phyloP scores from a whole-genome alignment of 192 early-diverging fungal genomes.

The Podila minutissima region DNA sequence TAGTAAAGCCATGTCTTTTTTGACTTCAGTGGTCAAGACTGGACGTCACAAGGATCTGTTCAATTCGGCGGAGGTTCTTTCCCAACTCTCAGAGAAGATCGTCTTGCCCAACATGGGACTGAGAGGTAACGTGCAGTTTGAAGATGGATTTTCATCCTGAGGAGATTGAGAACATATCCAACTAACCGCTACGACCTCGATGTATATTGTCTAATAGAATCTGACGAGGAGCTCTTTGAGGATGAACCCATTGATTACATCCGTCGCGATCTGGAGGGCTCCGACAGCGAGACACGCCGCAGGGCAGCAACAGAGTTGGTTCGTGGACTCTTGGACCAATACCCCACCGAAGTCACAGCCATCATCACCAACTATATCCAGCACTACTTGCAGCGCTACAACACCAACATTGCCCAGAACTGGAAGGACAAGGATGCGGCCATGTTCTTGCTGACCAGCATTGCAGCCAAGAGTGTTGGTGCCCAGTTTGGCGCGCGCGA shows the following conservation, averaged over 20 bases:
- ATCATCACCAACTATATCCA: constrained; percentile 84
- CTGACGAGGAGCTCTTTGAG: constrained; percentile 95
- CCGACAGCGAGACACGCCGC: constrained; percentile 92
- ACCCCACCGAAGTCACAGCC: constrained; percentile 83
- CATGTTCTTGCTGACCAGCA: constrained; percentile 89
- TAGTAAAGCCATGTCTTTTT: constrained; percentile 88
- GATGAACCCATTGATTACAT: constrained; percentile 98
- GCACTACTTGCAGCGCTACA: constrained; percentile 77
- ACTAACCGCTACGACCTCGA: neutral
- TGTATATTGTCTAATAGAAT: constrained; percentile 35
- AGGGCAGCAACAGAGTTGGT: constrained; percentile 92
- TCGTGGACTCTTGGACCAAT: constrained; percentile 90
- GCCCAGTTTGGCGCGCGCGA: constrained; percentile 84
- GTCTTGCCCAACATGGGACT: constrained; percentile 93
- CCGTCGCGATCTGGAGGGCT: constrained; percentile 91
- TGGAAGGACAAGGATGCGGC: constrained; percentile 98
- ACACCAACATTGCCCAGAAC: constrained; percentile 68
- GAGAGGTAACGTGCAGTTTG: constrained; percentile 56
- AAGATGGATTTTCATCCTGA: neutral
- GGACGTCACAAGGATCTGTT: constrained; percentile 81
- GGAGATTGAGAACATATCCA: neutral
- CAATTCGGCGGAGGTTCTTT: constrained; percentile 72
- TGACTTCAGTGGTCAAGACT: constrained; percentile 87
- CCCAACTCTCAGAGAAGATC: constrained; percentile 89
- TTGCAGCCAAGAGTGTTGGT: constrained; percentile 83